Evolutionary conservation across 73 alveolate species (phyloP), one percentile per base, ranked within the genome.

Genomic region (Paramecium sonneborni): DNA sequence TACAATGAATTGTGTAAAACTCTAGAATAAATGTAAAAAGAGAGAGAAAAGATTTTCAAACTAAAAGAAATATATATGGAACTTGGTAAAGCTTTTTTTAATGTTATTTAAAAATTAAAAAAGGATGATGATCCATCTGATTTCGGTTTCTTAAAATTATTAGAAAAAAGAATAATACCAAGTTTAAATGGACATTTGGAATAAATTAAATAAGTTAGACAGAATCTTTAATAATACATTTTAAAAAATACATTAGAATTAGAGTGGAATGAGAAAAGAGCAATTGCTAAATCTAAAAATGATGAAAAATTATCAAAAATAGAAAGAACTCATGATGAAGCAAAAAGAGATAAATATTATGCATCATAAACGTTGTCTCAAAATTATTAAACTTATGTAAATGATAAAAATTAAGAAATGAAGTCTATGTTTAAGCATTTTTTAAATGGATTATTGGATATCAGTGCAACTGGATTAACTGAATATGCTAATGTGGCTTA

Each of bases 61-160:
- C 26, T 62, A 6, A 32, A 26, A 30, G 39, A 26, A 26, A 62
- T 62, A 11, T 62, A 62, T 62, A 32, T 26, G 44, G 39, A 26
- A 62, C 26, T 62, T 3, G 8, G 23, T 62, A 62, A 62, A 62
- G 84, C 84, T 23, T 30, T 62, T 20, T 30, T 32, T 26, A 62
- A 62, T 62, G 84, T 62, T 30, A 62, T 62, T 30, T 32, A 32
- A 30, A 62, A 62, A 62, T 30, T 62, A 62, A 62, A 32, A 26
- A 62, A 26, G 39, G 84, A 62, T 62, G 68, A 52, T 52, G 84
- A 62, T 62, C 84, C 84, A 62, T 26, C 84, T 2, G 84, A 62
- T 62, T 62, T 62, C 24, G 84, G 84, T 30, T 62, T 62, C 26
- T 32, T 62, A 11, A 62, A 62, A 62, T 32, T 62, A 62, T 6